Conservation (phyloP, 306 rosid genomes). For the Cucurbita moschata region DNA sequence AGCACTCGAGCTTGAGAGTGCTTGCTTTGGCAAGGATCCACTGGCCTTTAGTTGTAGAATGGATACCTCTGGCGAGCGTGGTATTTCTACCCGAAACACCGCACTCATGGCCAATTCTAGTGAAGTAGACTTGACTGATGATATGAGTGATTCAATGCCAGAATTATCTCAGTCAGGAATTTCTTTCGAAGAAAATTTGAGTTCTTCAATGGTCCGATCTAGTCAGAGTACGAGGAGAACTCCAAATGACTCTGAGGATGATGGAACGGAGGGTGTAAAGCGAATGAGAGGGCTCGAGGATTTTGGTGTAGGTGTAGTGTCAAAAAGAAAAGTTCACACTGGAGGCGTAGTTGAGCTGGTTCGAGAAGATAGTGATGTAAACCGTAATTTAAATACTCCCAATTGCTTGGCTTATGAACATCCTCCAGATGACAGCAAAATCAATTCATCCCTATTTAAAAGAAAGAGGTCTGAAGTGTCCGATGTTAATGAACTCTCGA, state of each 20-base stretch:
- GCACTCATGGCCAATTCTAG: conserved; percentile 36
- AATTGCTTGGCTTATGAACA: conserved; percentile 42
- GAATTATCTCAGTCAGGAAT: conserved; percentile 85
- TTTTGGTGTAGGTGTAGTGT: conserved; percentile 50
- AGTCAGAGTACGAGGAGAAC: conserved; percentile 64
- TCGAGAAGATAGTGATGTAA: conserved; percentile 47
- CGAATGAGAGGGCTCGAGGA: conserved; percentile 94
- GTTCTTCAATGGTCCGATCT: conserved; percentile 51
- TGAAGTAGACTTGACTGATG: conserved; percentile 28
- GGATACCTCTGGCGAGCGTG: conserved; percentile 38
- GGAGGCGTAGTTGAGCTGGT: conserved; percentile 38
- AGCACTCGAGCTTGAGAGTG: conserved; percentile 84
- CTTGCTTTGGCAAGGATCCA: conserved; percentile 43
- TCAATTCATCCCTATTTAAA: conserved; percentile 31
- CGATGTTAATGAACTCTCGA: conserved; percentile 45
- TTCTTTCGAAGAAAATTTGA: conserved; percentile 73
- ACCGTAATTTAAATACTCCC: conserved; percentile 26
- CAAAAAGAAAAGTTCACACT: conserved; percentile 41
- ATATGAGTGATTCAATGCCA: conserved; percentile 49
- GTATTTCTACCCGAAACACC: conserved; percentile 32
- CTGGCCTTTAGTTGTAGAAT: conserved; percentile 24
- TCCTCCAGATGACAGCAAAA: conserved; percentile 41
- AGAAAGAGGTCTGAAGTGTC: conserved; percentile 72
- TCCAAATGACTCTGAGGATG: conserved; percentile 95
- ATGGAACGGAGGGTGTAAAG: conserved; percentile 85